These are phyloP conservation scores for Colletotrichum tropicicola DNA, from an alignment of 2,329 filamentous ascomycete species.

Conservation along the genomic window DNA sequence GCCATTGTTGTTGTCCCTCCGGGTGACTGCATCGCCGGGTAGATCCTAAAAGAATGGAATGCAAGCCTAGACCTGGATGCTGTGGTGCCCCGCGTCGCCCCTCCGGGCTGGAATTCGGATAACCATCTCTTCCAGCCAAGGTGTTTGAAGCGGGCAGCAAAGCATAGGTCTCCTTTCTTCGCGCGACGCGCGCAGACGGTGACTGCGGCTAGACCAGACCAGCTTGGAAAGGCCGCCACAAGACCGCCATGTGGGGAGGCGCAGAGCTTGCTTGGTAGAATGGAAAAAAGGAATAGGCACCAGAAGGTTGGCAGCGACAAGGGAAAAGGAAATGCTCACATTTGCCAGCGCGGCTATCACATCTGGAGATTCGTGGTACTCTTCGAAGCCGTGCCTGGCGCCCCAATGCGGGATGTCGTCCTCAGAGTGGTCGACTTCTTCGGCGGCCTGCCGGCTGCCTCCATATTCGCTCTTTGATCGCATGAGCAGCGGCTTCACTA, in stretches of 20 bases:
- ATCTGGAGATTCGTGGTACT: conserved; percentile 90
- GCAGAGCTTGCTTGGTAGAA: not conserved
- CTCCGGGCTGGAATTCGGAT: not conserved
- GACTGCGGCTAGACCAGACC: conserved; percentile 9
- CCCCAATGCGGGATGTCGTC: conserved; percentile 63
- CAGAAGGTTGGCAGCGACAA: not conserved
- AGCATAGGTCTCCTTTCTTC: not conserved
- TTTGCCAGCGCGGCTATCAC: conserved; percentile 86
- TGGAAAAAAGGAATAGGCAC: conserved; percentile 8
- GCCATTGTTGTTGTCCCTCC: not conserved
- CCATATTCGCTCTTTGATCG: conserved; percentile 67
- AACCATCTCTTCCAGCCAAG: not conserved
- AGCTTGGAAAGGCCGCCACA: conserved; percentile 2
- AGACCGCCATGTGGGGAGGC: conserved; percentile 5
- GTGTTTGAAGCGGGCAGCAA: not conserved
- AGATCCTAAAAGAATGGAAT: conserved; percentile 3
- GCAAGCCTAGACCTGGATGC: not conserved
- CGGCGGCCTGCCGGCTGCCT: conserved; percentile 44
- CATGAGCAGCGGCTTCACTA: conserved; percentile 58
- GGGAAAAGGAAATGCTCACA: conserved; percentile 58
- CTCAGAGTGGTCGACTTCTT: conserved; percentile 51
- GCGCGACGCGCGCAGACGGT: not conserved
- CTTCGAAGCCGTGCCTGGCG: conserved; percentile 87
- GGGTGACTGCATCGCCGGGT: conserved; percentile 7
- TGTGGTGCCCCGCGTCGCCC: too few relatives aligned